Conservation (phyloP, 768 basidiomycete genomes). For the Serendipita indica region DNA sequence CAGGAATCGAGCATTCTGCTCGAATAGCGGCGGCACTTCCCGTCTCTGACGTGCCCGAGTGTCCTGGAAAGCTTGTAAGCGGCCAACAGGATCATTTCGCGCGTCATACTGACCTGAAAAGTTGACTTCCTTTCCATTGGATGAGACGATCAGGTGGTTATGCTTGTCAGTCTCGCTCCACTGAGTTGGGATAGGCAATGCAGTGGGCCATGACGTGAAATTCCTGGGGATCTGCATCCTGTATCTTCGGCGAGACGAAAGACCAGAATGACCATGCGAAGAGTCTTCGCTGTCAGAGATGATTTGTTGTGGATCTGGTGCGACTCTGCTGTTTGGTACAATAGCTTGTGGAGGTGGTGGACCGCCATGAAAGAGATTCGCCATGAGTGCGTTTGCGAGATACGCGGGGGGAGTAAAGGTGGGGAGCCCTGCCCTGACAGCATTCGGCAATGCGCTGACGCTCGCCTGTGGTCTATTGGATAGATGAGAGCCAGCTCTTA, state of each 20-base stretch:
- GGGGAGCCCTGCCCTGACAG: neutral
- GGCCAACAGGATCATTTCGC: conserved; percentile 6
- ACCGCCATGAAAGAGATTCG: conserved; percentile 7
- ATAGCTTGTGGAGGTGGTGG: neutral
- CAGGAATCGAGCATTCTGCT: conserved; percentile 61
- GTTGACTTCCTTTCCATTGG: conserved; percentile 58
- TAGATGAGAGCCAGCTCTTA: neutral
- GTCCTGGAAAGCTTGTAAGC: conserved; percentile 25
- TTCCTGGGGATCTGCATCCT: neutral
- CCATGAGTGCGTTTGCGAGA: neutral
- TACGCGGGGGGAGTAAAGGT: neutral
- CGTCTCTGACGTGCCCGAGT: conserved; percentile 42
- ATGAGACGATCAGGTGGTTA: conserved; percentile 41
- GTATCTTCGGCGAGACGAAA: neutral
- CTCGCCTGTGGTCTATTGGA: neutral
- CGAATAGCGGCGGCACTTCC: conserved; percentile 73
- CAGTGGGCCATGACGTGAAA: neutral
- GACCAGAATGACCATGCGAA: neutral
- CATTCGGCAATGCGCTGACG: neutral
- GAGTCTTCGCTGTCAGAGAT: conserved; percentile 4
- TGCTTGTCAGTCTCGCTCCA: conserved; percentile 63
- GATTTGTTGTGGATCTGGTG: neutral
- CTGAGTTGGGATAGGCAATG: conserved; percentile 37
- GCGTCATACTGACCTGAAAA: conserved; percentile 52
- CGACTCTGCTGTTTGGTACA: neutral